Evolutionary conservation across 495 filamentous ascomycete species (phyloP), one percentile per base, ranked within the genome.

Genomic region (Tuber calosporum): DNA sequence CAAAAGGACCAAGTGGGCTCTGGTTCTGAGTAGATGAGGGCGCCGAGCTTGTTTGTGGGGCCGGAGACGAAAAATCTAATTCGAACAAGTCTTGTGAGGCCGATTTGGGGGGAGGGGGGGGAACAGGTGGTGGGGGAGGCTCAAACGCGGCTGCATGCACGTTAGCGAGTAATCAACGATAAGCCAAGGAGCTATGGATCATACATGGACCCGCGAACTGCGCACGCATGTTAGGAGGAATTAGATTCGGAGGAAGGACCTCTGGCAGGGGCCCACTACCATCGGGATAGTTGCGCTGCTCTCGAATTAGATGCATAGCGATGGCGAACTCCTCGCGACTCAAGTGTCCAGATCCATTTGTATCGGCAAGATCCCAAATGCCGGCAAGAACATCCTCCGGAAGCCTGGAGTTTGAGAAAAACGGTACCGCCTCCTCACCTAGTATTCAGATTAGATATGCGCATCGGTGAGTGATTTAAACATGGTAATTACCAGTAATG

Each of bases 331-430:
- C 94, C 82, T 99, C 95, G 72, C 87, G 86, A 43, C 86, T 93
- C 58, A 99, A 85, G 72, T 89, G 90, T 15, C 95, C 95, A 71
- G 94, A 91, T 22, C 92, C 94, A 76, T 91, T 91, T 81, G 97
- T 95, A 85, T 98, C 94, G 8, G 96, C 91, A 36, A 99, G 86
- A 81, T 99, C 96, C 95, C 95, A 99, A 74, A 99, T 96, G 77
- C 92, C 89, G n/a, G 96, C 95, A 26, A 99, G 86, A 11, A 88
- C 89, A 81, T 97, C 96, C 77, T 97, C 94, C 0, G 93, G 87
- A 13, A 99, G 86, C 71, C 91, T 90, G 1, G 94, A 96, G 81
- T 96, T 92, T 81, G 91, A 92, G 82, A 99, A 94, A 82, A 97
- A 99, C 3, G 87, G 85, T 8, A 97, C 95, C n/a, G 96, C 95